phyloP scores from a whole-genome alignment of 2,329 filamentous ascomycete genomes.

The Pyricularia grisea region DNA sequence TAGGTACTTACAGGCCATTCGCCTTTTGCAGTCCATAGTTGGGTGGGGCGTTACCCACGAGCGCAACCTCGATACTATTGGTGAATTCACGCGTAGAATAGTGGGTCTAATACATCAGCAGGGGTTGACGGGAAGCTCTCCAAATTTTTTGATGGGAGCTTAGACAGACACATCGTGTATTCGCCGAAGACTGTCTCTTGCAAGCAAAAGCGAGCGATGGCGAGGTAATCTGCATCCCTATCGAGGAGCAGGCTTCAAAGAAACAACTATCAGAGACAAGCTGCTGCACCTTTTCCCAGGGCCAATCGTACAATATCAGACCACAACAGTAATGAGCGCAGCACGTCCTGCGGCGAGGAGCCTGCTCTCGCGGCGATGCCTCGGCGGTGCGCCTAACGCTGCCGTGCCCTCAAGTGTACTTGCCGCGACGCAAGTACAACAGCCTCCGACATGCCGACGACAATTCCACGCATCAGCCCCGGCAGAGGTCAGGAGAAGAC shows the following conservation, averaged over 20 bases:
- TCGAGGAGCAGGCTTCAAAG: neutral
- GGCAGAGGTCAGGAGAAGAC: constrained; percentile 33
- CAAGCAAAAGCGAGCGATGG: neutral
- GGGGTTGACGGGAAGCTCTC: neutral
- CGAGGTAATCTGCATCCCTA: neutral
- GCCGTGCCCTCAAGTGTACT: constrained; percentile 13
- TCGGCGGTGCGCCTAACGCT: constrained; percentile 10
- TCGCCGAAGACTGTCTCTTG: neutral
- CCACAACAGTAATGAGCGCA: constrained; percentile 35
- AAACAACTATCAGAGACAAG: neutral
- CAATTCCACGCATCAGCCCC: constrained; percentile 42
- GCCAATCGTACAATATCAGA: neutral
- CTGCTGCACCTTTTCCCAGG: neutral
- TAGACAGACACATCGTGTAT: neutral
- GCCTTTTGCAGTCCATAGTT: neutral
- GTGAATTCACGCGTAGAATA: neutral
- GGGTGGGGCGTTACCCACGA: neutral
- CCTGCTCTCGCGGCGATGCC: constrained; percentile 33
- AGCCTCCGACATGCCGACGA: constrained; percentile 23
- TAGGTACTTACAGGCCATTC: neutral
- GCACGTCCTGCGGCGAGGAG: constrained; percentile 41
- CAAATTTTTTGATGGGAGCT: neutral
- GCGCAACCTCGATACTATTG: neutral
- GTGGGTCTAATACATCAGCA: neutral
- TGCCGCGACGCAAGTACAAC: constrained; percentile 5